Percentiles rank a stretch among this genome's conserved stretches.
Evolutionary conservation across 805 yeast genomes (phyloP).

Genomic region (Monosporozyma servazzii): DNA sequence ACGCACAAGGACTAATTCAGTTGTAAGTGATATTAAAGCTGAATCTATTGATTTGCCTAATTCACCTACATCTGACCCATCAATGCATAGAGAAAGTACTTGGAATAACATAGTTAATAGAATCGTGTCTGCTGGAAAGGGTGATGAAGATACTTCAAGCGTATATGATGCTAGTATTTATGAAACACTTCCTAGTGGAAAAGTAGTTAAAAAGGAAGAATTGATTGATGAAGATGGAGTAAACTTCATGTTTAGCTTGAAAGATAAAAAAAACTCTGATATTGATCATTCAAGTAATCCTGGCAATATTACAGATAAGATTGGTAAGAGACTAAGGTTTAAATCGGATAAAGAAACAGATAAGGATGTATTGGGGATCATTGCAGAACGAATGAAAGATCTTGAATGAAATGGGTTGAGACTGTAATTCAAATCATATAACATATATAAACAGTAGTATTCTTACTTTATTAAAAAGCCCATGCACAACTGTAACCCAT

Average conservation of each 20-base stretch:
- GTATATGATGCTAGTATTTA: conserved; percentile 23
- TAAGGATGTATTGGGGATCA: conserved; percentile 46
- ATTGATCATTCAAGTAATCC: not conserved
- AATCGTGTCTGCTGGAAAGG: not conserved
- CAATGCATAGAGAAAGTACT: not conserved
- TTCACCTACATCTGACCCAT: not conserved
- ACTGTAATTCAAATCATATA: not conserved
- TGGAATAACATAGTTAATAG: not conserved
- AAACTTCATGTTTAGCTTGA: not conserved
- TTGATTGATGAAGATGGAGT: conserved; percentile 1
- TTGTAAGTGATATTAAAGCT: not conserved
- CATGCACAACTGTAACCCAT: not conserved
- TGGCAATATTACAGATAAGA: conserved; percentile 7
- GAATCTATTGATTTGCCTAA: not conserved
- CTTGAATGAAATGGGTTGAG: conserved; percentile 19
- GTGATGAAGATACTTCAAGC: not conserved
- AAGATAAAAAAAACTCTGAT: not conserved
- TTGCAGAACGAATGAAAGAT: conserved; percentile 39
- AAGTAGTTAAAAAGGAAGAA: conserved; percentile 39
- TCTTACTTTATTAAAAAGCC: not conserved
- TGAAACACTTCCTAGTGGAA: conserved; percentile 71
- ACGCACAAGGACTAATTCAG: not conserved
- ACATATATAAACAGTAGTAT: too few species aligned
- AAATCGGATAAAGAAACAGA: conserved; percentile 24
- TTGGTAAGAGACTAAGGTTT: conserved; percentile 33